phyloP scores from a whole-genome alignment of 345 rosid genomes.

The Citrus reticulata region DNA sequence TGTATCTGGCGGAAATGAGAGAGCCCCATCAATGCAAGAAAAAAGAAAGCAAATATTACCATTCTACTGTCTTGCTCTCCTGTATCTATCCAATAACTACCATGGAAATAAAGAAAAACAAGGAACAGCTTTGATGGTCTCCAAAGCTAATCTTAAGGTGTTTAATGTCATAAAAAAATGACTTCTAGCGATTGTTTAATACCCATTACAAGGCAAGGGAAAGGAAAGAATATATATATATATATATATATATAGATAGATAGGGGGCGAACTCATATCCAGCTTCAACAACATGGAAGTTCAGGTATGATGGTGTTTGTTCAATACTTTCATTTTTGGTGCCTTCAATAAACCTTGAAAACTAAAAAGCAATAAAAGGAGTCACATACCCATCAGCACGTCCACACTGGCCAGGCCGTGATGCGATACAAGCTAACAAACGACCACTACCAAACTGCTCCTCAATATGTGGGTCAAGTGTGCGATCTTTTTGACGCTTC shows the following conservation, averaged over 20 bases:
- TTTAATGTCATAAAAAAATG: background rate
- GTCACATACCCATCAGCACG: slow-evolving; percentile 46
- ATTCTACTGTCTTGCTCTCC: background rate
- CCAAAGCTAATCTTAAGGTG: background rate
- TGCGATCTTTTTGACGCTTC: slow-evolving; percentile 33
- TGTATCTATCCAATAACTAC: background rate
- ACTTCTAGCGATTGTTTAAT: background rate
- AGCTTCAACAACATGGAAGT: too few relatives aligned
- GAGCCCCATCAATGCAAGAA: background rate
- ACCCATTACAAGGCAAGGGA: background rate
- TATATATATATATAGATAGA: background rate
- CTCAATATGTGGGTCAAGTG: slow-evolving; percentile 42
- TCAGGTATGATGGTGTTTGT: background rate
- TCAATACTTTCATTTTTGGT: background rate
- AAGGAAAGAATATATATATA: background rate
- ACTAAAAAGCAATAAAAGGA: background rate
- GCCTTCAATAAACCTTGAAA: background rate
- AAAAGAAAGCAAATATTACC: background rate
- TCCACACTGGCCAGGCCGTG: slow-evolving; percentile 55
- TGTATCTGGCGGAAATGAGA: slow-evolving; percentile 40
- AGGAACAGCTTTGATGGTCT: background rate
- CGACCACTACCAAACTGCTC: slow-evolving; percentile 48
- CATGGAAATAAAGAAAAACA: too few relatives aligned
- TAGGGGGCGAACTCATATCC: too few relatives aligned
- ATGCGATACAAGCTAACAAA: slow-evolving; percentile 40